These are phyloP conservation scores for Ceratocystis huliohia DNA, from an alignment of 2,329 filamentous ascomycete species.

Conservation along the genomic window DNA sequence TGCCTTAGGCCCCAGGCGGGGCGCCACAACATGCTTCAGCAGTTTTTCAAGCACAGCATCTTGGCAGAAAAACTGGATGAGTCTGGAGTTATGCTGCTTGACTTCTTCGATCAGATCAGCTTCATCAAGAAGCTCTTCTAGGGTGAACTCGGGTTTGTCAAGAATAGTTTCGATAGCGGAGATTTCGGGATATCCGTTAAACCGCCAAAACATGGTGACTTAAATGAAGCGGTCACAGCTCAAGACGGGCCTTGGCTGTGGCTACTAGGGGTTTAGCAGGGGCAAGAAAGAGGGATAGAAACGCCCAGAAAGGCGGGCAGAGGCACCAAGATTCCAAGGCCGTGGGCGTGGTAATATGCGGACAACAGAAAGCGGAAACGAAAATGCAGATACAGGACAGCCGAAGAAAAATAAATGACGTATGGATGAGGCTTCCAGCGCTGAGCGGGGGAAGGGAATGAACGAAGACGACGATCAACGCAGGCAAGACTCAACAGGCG, in stretches of 20 bases:
- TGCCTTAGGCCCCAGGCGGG: constrained; percentile 48
- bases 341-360: neutral
- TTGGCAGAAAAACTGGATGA: constrained; percentile 89
- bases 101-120: constrained; percentile 93
- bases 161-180: constrained; percentile 94
- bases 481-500: no score
- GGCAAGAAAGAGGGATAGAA: neutral
- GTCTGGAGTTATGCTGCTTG: constrained; percentile 94
- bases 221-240: constrained; percentile 25
- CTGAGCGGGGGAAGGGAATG: no score
- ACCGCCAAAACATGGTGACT: constrained; percentile 95
- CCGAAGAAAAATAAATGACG: neutral
- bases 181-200: constrained; percentile 96
- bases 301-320: neutral
- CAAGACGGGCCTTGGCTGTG: constrained; percentile 24
- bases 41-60: constrained; percentile 72
- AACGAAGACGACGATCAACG: no score
- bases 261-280: neutral
- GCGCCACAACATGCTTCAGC: constrained; percentile 81
- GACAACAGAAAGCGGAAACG: neutral
- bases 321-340: neutral
- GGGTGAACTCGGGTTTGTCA: constrained; percentile 87
- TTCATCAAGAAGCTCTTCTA: constrained; percentile 93
- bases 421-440: no score
- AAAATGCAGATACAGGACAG: neutral